Evolutionary conservation across 2,329 filamentous ascomycete species (phyloP).

Genomic region (Alternaria sp.): DNA sequence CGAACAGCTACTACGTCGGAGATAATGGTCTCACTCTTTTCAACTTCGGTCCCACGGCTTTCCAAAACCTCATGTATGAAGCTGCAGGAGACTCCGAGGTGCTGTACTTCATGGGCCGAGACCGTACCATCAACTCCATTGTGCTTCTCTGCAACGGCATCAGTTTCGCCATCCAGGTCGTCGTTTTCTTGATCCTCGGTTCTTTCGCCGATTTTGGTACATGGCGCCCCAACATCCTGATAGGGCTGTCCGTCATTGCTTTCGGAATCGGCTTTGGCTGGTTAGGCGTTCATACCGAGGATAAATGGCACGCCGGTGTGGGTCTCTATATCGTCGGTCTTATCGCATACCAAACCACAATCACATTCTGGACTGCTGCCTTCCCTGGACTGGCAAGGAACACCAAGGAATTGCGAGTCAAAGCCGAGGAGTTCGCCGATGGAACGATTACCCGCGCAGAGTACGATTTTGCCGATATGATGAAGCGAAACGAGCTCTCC

Average conservation of each 20-base stretch:
- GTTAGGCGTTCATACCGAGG: slow-evolving; percentile 67
- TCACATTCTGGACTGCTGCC: slow-evolving; percentile 72
- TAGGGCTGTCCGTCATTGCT: slow-evolving; percentile 57
- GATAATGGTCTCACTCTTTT: slow-evolving; percentile 67
- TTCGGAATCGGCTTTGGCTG: slow-evolving; percentile 70
- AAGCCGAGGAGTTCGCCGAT: slow-evolving; percentile 53
- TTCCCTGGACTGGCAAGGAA: slow-evolving; percentile 66
- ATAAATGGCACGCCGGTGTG: slow-evolving; percentile 66
- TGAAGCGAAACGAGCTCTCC: slow-evolving; percentile 68
- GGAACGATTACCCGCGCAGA: slow-evolving; percentile 64
- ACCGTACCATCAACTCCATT: slow-evolving; percentile 49
- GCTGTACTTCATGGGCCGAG: slow-evolving; percentile 62
- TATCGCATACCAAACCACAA: slow-evolving; percentile 70
- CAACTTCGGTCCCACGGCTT: slow-evolving; percentile 58
- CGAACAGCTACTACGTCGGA: slow-evolving; percentile 66
- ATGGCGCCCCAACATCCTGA: slow-evolving; percentile 65
- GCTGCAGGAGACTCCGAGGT: slow-evolving; percentile 62
- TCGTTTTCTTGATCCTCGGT: slow-evolving; percentile 61
- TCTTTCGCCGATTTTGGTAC: slow-evolving; percentile 69
- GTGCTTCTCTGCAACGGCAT: slow-evolving; percentile 71
- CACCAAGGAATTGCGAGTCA: slow-evolving; percentile 59
- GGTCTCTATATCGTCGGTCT: slow-evolving; percentile 71
- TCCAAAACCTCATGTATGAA: slow-evolving; percentile 69
- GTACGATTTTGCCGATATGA: slow-evolving; percentile 57
- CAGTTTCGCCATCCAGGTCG: slow-evolving; percentile 70